These are phyloP conservation scores for Ceratocystis cacaofunesta DNA, from an alignment of 2,329 filamentous ascomycete species.

Conservation along the genomic window DNA sequence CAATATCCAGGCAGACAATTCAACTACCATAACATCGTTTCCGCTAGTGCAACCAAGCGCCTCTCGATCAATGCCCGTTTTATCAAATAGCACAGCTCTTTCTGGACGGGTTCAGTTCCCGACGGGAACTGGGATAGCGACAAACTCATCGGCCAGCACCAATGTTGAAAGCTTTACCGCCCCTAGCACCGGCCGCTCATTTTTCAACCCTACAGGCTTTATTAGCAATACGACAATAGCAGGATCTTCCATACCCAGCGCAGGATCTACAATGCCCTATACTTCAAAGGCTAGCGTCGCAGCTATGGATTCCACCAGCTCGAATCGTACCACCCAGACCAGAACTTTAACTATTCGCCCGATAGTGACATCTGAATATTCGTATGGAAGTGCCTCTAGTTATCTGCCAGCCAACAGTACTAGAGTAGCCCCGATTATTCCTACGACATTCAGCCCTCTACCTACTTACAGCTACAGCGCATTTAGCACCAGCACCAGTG, in stretches of 20 bases:
- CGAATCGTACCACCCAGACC: conserved; percentile 7
- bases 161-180: background rate
- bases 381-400: background rate
- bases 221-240: background rate
- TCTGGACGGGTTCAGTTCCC: background rate
- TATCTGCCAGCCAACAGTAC: background rate
- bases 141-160: background rate
- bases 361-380: background rate
- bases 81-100: background rate
- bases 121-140: background rate
- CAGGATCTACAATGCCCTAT: background rate
- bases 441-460: conserved; percentile 7
- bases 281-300: background rate
- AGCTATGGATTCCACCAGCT: conserved; percentile 4
- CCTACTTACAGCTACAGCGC: conserved; percentile 1
- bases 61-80: background rate
- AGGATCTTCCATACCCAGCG: background rate
- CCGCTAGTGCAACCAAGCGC: background rate
- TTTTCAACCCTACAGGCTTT: background rate
- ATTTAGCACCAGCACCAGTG: background rate
- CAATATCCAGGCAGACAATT: background rate
- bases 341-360: conserved; percentile 3
- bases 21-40: background rate
- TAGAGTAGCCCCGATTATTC: background rate
- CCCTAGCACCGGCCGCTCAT: background rate